Evolutionary conservation across 805 yeast species (phyloP).

Genomic region (Suhomyces faveliae): DNA sequence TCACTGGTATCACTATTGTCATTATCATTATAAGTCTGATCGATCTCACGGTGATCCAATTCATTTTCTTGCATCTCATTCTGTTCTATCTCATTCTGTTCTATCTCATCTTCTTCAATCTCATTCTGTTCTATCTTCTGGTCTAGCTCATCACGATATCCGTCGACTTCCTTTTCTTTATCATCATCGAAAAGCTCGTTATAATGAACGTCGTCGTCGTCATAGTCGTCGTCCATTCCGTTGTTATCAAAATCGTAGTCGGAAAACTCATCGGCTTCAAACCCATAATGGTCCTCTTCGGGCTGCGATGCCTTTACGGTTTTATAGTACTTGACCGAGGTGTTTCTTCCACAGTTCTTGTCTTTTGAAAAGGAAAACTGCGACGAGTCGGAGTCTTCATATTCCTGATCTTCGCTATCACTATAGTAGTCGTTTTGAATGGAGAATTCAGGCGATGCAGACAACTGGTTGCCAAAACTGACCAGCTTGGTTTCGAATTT

Average conservation of each 20-base stretch:
- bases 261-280: constrained; percentile 17
- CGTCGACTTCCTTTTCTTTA: no score
- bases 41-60: no score
- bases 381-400: constrained; percentile 22
- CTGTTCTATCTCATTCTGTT: no score
- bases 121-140: no score
- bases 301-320: constrained; percentile 22
- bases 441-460: neutral
- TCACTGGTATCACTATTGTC: no score
- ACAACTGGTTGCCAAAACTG: constrained; percentile 4
- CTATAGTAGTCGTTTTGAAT: neutral
- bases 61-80: no score
- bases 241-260: constrained; percentile 46
- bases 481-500: constrained; percentile 11
- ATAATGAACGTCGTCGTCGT: constrained; percentile 23
- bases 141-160: no score
- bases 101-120: no score
- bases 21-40: no score
- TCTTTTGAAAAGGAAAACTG: constrained; percentile 54
- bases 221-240: constrained; percentile 33
- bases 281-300: constrained; percentile 25
- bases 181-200: constrained; percentile 21
- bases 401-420: constrained; percentile 5
- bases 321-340: constrained; percentile 54
- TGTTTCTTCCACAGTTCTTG: constrained; percentile 46